Evolutionary conservation across 2,329 filamentous ascomycete species (phyloP), one percentile per base, ranked within the genome.

Genomic region (Teratosphaeria epicoccoides): DNA sequence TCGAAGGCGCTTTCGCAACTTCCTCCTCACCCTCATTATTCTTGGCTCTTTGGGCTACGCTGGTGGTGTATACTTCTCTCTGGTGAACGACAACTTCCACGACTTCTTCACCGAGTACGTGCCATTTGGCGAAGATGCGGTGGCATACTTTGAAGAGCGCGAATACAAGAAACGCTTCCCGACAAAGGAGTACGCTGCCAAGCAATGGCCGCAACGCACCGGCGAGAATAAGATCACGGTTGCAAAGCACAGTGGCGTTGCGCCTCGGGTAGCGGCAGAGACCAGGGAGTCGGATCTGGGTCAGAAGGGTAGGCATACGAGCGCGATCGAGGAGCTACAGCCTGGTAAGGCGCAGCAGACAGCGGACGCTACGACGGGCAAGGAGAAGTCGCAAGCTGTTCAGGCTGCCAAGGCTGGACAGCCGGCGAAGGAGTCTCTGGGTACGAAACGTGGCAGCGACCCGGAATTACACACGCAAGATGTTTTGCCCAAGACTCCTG

Each of bases 61-160:
- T 51, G 89, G 89, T 58, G 89, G 91, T 60, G 84, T 96, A 51
- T 95, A 87, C 77, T 93, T 95, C 71, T 91, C 93, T 51, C 82
- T 95, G 58, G 79, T 93, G 70, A 95, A 85, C 66, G 93, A 98
- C 76, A 95, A 88, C 73, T 98, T 97, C 79, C 91, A 98, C 73
- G 93, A 98, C 71, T 93, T 96, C 76, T 98, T 98, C 73, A 97
- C 90, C 63, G 90, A 96, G 73, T 98, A 91, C 70, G 73, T 98
- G 17, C 93, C 93, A 22, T 95, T 87, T 61, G 93, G 90, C 63
- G 93, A 98, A 73, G 88, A 95, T 67, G 86, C 86, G 17, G 91
- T 98, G 45, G 81, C 95, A 24, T 97, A 95, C 73, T 84, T 98
- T 49, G 93, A 98, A 72, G 93, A 98, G 73, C 81, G 85, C 60